Evolutionary conservation across 2,329 filamentous ascomycete genomes (phyloP).

Genomic region (Ceratocystis variospora): DNA sequence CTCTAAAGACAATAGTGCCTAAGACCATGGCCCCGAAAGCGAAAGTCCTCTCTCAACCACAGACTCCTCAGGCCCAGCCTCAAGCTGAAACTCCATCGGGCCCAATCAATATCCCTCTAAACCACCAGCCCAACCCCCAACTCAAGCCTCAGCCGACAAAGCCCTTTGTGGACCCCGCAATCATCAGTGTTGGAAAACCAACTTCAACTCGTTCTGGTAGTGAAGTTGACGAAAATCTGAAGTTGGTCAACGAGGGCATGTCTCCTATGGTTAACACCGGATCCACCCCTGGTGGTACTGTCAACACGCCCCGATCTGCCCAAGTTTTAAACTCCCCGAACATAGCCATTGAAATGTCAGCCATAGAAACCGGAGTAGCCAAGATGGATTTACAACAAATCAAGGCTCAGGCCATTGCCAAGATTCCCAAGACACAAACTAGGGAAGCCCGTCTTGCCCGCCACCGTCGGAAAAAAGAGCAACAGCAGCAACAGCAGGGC

Average conservation of each 20-base stretch:
- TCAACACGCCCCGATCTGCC: constrained; percentile 1
- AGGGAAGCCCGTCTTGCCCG: constrained; percentile 12
- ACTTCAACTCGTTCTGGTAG: constrained; percentile 10
- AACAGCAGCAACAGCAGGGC: not conserved
- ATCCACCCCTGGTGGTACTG: not conserved
- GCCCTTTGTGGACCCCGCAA: constrained; percentile 66
- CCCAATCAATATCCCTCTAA: not conserved
- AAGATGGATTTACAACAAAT: not conserved
- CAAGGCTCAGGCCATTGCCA: not conserved
- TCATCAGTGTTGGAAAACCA: constrained; percentile 48
- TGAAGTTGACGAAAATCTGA: constrained; percentile 9
- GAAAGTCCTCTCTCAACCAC: not conserved
- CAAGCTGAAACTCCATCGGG: not conserved
- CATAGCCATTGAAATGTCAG: not conserved
- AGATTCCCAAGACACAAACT: not conserved
- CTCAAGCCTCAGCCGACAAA: not conserved
- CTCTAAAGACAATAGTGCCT: not conserved
- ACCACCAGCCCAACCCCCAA: not conserved
- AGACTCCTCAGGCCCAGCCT: not conserved
- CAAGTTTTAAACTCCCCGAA: not conserved
- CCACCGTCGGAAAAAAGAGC: constrained; percentile 12
- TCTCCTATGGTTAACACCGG: not conserved
- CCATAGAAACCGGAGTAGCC: constrained; percentile 7
- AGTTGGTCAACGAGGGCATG: not conserved
- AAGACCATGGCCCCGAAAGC: not conserved